Conservation (phyloP, 345 rosid species). For the Pugionium cornutum region DNA sequence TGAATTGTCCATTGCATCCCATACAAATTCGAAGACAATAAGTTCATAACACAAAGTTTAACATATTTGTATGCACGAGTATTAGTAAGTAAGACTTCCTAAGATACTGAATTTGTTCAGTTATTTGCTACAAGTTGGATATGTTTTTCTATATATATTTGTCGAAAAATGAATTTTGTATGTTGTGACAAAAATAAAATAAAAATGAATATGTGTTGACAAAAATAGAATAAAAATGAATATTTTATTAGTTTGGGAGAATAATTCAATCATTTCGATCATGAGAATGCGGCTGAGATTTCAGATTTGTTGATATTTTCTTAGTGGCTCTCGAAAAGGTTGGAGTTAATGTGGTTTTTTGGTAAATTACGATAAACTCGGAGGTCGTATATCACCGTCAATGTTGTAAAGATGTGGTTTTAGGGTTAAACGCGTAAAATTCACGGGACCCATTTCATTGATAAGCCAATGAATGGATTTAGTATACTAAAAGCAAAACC, state of each 20-base stretch:
- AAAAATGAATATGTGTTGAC: too few relatives aligned
- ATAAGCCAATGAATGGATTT: slow-evolving; percentile 4
- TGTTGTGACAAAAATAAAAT: too few relatives aligned
- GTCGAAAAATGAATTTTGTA: neutral
- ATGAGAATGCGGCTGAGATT: slow-evolving; percentile 32
- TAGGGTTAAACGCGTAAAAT: slow-evolving; percentile 22
- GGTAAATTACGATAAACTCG: slow-evolving; percentile 2
- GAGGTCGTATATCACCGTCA: slow-evolving; percentile 20
- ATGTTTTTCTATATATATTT: neutral
- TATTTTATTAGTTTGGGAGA: neutral
- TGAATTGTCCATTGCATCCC: neutral
- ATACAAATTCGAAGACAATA: neutral
- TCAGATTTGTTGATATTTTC: slow-evolving; percentile 27
- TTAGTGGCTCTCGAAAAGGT: slow-evolving; percentile 28
- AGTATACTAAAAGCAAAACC: neutral
- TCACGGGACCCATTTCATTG: slow-evolving; percentile 9
- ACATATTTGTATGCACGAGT: too few relatives aligned
- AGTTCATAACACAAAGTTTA: neutral
- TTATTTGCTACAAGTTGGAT: neutral
- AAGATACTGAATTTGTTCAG: too few relatives aligned
- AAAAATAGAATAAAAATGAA: too few relatives aligned
- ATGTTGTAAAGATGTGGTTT: slow-evolving; percentile 10
- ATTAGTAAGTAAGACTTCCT: too few relatives aligned
- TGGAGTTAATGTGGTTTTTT: slow-evolving; percentile 19
- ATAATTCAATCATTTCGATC: neutral